Percentiles rank a stretch among this genome's conserved stretches.
Conservation (phyloP, 2,329 filamentous ascomycete genomes). For the Colletotrichum australisinense region DNA sequence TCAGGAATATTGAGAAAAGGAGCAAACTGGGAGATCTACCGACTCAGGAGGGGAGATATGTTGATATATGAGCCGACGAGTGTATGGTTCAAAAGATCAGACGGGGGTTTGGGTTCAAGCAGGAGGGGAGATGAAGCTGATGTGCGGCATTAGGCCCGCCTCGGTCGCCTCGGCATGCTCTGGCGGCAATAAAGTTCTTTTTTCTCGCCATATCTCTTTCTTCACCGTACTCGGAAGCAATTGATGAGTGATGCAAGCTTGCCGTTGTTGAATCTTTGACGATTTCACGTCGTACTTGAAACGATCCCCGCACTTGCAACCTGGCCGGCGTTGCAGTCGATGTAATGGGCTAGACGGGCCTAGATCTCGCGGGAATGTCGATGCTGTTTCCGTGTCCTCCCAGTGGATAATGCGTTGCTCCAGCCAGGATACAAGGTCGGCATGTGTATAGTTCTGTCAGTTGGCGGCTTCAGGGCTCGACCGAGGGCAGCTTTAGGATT, state of each 20-base stretch:
- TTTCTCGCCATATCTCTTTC: no score
- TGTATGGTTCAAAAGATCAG: not conserved
- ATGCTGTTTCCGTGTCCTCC: not conserved
- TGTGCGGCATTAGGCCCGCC: not conserved
- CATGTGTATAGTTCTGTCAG: not conserved
- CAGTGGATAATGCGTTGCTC: not conserved
- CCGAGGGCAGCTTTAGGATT: not conserved
- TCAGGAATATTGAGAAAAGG: not conserved
- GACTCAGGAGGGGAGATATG: not conserved
- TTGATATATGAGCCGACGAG: not conserved
- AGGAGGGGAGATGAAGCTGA: not conserved
- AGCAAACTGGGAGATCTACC: not conserved
- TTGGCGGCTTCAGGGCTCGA: not conserved
- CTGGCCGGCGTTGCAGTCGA: not conserved
- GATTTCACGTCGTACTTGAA: not conserved
- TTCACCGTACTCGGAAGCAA: no score
- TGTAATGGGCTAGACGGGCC: not conserved
- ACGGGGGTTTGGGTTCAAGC: not conserved
- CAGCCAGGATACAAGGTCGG: not conserved
- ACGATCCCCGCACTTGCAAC: not conserved
- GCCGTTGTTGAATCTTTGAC: not conserved
- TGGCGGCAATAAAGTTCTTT: not conserved
- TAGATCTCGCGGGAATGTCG: not conserved
- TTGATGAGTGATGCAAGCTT: not conserved
- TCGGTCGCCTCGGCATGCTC: not conserved